Conservation (phyloP, 2,329 filamentous ascomycete genomes). For the Fusarium cicatricum region DNA sequence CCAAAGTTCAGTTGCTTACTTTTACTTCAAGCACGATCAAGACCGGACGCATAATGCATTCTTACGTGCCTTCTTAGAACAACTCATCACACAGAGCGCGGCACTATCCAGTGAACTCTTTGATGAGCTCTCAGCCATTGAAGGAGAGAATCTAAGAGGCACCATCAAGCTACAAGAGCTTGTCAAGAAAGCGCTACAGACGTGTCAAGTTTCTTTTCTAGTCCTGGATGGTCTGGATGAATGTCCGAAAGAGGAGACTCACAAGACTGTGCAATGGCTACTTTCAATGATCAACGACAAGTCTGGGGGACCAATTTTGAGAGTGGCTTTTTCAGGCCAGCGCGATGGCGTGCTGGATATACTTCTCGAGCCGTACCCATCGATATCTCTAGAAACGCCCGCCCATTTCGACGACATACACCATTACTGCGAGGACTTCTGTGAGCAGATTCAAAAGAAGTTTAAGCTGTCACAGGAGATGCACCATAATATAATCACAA, state of each 20-base stretch:
- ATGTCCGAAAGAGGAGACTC: background rate
- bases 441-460: background rate
- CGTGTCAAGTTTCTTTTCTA: background rate
- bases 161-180: conserved; percentile 4
- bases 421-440: conserved; percentile 2
- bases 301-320: background rate
- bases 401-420: conserved; percentile 12
- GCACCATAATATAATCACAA: background rate
- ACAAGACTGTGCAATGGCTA: conserved; percentile 1
- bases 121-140: background rate
- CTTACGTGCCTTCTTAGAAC: conserved; percentile 2
- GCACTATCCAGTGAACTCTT: background rate
- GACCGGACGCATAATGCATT: background rate
- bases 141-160: background rate
- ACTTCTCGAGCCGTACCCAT: background rate
- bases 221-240: conserved; percentile 22
- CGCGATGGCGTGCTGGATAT: conserved; percentile 5
- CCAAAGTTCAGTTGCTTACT: conserved; percentile 1
- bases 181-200: background rate
- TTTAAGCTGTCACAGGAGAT: background rate
- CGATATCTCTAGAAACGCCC: conserved; percentile 14
- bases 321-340: conserved; percentile 18
- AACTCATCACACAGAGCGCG: background rate
- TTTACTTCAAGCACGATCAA: conserved; percentile 14
- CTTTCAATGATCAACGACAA: background rate